These are phyloP conservation scores for Suhomyces canberraensis DNA, from an alignment of 805 yeast species.

Conservation along the genomic window DNA sequence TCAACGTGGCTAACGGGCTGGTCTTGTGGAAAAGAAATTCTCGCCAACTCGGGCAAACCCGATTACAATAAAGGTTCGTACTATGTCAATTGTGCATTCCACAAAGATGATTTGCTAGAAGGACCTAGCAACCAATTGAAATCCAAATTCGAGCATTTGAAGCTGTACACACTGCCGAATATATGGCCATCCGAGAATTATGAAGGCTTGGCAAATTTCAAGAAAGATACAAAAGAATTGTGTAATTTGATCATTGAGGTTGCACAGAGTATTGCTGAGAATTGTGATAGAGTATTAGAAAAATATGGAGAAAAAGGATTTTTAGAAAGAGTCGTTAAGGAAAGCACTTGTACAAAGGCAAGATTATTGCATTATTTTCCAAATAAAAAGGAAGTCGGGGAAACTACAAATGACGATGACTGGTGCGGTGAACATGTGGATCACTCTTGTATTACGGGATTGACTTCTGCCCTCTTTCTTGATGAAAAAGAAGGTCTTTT, in stretches of 20 bases:
- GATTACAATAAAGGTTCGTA: constrained; percentile 55
- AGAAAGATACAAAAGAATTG: constrained; percentile 33
- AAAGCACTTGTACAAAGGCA: constrained; percentile 56
- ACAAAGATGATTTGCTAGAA: constrained; percentile 38
- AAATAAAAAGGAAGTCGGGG: constrained; percentile 5
- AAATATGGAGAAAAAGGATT: constrained; percentile 19
- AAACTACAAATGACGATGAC: constrained; percentile 21
- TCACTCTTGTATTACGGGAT: constrained; percentile 58
- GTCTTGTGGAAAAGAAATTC: constrained; percentile 56
- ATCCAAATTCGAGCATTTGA: constrained; percentile 28
- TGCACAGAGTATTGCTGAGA: constrained; percentile 49
- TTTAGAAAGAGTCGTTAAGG: constrained; percentile 43
- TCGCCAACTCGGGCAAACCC: constrained; percentile 39
- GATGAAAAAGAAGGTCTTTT: constrained; percentile 32
- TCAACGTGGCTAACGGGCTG: constrained; percentile 57
- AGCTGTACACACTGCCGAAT: constrained; percentile 48
- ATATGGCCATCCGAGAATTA: constrained; percentile 44
- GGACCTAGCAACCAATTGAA: constrained; percentile 42
- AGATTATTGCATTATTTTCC: constrained; percentile 56
- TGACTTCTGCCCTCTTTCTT: constrained; percentile 52
- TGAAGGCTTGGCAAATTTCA: constrained; percentile 29
- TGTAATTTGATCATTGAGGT: constrained; percentile 47
- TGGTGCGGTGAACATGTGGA: constrained; percentile 68
- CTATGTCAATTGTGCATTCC: constrained; percentile 58
- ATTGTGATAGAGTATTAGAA: constrained; percentile 47